phyloP scores from a whole-genome alignment of 2,329 filamentous ascomycete species.

The Phialemoniopsis sp. region DNA sequence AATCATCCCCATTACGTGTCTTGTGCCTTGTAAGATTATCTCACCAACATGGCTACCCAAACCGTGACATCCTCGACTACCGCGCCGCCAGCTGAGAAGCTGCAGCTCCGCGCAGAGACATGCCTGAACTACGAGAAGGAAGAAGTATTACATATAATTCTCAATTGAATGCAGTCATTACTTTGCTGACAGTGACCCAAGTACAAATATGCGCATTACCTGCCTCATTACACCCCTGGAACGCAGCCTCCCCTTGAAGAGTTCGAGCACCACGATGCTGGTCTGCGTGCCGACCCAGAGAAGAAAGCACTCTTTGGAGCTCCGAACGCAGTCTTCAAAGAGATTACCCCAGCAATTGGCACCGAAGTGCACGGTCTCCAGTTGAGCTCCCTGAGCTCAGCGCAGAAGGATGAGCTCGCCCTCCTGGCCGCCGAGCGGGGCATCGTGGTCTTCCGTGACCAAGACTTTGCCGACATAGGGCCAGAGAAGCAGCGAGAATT shows the following conservation, averaged over 20 bases:
- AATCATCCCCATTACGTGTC: too few species aligned
- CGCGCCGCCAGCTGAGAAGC: too few species aligned
- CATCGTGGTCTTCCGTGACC: conserved; percentile 32
- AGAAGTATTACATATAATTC: too few species aligned
- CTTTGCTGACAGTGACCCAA: too few species aligned
- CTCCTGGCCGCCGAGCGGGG: conserved; percentile 34
- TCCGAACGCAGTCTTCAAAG: conserved; percentile 5
- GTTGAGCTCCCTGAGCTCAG: conserved; percentile 28
- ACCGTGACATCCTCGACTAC: too few species aligned
- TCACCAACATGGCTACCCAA: too few species aligned
- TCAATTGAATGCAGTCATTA: too few species aligned
- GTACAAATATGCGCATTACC: conserved; percentile 9
- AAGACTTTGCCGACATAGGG: conserved; percentile 27
- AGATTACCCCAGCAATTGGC: conserved; percentile 28
- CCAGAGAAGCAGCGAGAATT: conserved; percentile 31
- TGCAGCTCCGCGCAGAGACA: conserved; percentile 6
- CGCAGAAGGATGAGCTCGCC: conserved; percentile 35
- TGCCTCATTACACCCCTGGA: conserved; percentile 7
- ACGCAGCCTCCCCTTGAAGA: conserved; percentile 7
- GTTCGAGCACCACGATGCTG: conserved; percentile 8
- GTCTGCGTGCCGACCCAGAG: conserved; percentile 7
- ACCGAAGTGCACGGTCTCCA: conserved; percentile 35
- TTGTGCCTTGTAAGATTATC: too few species aligned
- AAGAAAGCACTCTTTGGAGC: conserved; percentile 6
- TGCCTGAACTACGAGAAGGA: conserved; percentile 7